Evolutionary conservation across 345 rosid species (phyloP), one percentile per base, ranked within the genome.

Genomic region (Brassica cretica): DNA sequence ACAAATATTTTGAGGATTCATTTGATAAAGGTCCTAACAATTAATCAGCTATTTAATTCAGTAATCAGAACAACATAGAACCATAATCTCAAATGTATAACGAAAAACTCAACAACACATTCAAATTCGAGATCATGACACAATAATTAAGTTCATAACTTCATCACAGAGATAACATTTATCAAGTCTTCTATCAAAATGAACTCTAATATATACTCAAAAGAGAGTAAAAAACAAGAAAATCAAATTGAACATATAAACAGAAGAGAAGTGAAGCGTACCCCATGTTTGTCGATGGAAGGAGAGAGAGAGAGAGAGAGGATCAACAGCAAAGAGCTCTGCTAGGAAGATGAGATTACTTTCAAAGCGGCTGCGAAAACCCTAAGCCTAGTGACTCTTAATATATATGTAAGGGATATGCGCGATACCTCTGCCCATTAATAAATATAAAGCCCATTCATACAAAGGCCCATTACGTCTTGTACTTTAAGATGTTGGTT

Each of bases 241-340:
- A 27, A 7, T 8, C 9, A 8, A 27, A 10, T 37, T 14, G 49
- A 74, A n/a, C 5, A 37, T 24, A 68, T 15, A 33, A 37, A 3
- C 3, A 16, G 9, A 61, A 51, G 37, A 53, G 29, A 68, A 2
- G 61, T 39, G 37, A 55, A 68, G 5, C 66, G 29, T 69, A 79
- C 82, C 82, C 82, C 78, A 79, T 79, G 78, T 37, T 79, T 74
- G 78, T 55, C 44, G 78, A 79, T 62, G 62, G 66, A 44, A 53
- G 71, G 37, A 61, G 75, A 55, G 27, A 39, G 35, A 32, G 35
- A 32, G 24, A 60, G 74, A 51, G 25, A 35, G 41, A 39, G 27
- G 53, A 61, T 67, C 74, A 69, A 72, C 27, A 29, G 60, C 59
- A 24, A 53, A 68, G 71, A 74, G 44, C 27, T 24, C 64, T 21